Evolutionary conservation across 163 green algal genomes (phyloP), one percentile per base, ranked within the genome.

Genomic region (Trebouxiophyceae sp.): DNA sequence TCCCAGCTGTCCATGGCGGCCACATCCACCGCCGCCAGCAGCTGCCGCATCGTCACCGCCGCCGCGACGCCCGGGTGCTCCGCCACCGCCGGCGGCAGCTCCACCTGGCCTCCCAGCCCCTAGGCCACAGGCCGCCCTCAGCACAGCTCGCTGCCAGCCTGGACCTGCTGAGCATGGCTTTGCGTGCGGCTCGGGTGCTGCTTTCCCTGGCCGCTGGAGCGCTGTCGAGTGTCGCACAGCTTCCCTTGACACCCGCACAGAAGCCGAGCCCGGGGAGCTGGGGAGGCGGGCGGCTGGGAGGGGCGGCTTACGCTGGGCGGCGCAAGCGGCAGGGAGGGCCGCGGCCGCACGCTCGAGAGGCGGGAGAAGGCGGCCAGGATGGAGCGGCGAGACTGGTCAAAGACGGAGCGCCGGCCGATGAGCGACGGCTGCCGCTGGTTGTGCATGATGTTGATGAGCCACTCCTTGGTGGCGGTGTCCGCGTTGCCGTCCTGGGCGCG

Each of bases 381-480:
- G 39, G 16, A 46, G 19, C 23, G 5, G 20, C 50, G 23, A 24
- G 50, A 27, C 19, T 27, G 50, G 50, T 23, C 19, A 22, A 30
- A 26, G 45, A 30, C 24, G 33, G 55, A 27, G 28, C 5, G 5
- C 7, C 30, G 57, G 26, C 57, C 33, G 24, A 58, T 60, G 16
- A 63, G 57, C 54, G 64, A 56, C 16, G 34, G 60, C 4, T 34
- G 50, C 2, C 26, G 54, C 0, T 56, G 55, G 20, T 65, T 65
- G 1, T 50, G 57, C 60, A 74, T 65, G 60, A 74, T 69, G n/a
- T 64, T 74, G 0, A 47, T 44, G 55, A 74, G 62, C 68, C 68
- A 74, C 32, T 74, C 55, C 68, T 74, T 65, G 0, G 68, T 74
- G n/a, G 56, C 62, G 12, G 66, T 55, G 62, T 74, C 68, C 8